Evolutionary conservation across 1,139 yeast species (phyloP).

Genomic region (Protomyces inouyei): DNA sequence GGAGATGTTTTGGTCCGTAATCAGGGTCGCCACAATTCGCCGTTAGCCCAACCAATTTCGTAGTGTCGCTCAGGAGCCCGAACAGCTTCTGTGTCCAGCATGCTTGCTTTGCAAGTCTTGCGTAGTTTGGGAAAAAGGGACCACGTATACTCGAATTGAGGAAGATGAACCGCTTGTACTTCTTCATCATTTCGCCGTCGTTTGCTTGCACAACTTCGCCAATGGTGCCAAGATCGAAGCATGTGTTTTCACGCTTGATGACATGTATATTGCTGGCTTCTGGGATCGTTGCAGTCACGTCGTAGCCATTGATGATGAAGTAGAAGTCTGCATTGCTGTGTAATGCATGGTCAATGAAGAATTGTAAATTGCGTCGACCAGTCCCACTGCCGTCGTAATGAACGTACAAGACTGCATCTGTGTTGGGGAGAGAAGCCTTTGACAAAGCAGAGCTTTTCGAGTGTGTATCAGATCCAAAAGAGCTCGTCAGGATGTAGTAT

Average conservation of each 20-base stretch:
- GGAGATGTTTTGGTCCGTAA: not conserved
- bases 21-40: constrained; percentile 2
- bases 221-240: constrained; percentile 11
- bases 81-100: constrained; percentile 15
- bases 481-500: too few relatives aligned
- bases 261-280: not conserved
- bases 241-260: constrained; percentile 6
- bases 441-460: too few relatives aligned
- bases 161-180: constrained; percentile 14
- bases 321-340: constrained; percentile 14
- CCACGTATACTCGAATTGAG: constrained; percentile 11
- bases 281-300: not conserved
- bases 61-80: not conserved
- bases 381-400: constrained; percentile 3
- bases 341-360: constrained; percentile 13
- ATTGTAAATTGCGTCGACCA: constrained; percentile 1
- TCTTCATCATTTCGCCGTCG: not conserved
- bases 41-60: constrained; percentile 7
- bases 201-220: constrained; percentile 4
- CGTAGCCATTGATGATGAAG: constrained; percentile 18
- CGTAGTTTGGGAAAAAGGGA: constrained; percentile 15
- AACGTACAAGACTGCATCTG: constrained; percentile 8
- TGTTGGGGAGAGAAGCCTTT: not conserved
- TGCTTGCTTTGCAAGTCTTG: not conserved
- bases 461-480: too few relatives aligned